phyloP scores from a whole-genome alignment of 1,284 basidiomycete genomes.

The Thelephora terrestris region DNA sequence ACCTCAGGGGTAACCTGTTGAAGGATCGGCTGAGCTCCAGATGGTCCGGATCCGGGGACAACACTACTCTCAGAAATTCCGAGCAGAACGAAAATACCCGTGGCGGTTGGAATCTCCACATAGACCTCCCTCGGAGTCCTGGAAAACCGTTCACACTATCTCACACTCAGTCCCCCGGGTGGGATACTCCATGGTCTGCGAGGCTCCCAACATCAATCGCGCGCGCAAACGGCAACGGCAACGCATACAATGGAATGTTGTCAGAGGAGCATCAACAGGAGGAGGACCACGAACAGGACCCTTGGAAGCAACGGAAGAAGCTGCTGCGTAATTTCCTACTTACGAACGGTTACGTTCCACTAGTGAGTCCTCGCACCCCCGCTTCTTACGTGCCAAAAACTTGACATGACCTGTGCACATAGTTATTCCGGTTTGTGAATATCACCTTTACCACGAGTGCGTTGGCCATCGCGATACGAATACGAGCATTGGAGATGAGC shows the following conservation, averaged over 20 bases:
- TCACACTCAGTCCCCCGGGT: slow-evolving; percentile 50
- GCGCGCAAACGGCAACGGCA: not conserved
- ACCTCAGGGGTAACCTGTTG: not conserved
- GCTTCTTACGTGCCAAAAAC: not conserved
- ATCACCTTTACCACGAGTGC: slow-evolving; percentile 74
- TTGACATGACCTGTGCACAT: slow-evolving; percentile 15
- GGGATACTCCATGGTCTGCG: slow-evolving; percentile 59
- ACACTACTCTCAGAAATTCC: slow-evolving; percentile 6
- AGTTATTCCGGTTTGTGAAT: slow-evolving; percentile 82
- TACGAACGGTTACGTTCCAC: slow-evolving; percentile 62
- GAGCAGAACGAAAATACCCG: slow-evolving; percentile 15
- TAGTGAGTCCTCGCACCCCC: slow-evolving; percentile 35
- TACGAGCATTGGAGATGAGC: slow-evolving; percentile 48
- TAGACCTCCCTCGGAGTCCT: slow-evolving; percentile 31
- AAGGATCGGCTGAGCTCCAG: not conserved
- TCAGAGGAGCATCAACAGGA: slow-evolving; percentile 17
- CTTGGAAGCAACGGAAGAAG: slow-evolving; percentile 40
- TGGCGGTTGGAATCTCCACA: slow-evolving; percentile 19
- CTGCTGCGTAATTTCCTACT: slow-evolving; percentile 55
- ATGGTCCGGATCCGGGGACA: slow-evolving; percentile 9
- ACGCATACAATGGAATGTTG: slow-evolving; percentile 9
- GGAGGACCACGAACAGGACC: slow-evolving; percentile 25
- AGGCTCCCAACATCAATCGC: slow-evolving; percentile 20
- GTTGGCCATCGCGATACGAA: slow-evolving; percentile 70
- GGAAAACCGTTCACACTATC: slow-evolving; percentile 38